These are phyloP conservation scores for Westerdykella aurantiaca DNA, from an alignment of 2,329 filamentous ascomycete species.

Conservation along the genomic window DNA sequence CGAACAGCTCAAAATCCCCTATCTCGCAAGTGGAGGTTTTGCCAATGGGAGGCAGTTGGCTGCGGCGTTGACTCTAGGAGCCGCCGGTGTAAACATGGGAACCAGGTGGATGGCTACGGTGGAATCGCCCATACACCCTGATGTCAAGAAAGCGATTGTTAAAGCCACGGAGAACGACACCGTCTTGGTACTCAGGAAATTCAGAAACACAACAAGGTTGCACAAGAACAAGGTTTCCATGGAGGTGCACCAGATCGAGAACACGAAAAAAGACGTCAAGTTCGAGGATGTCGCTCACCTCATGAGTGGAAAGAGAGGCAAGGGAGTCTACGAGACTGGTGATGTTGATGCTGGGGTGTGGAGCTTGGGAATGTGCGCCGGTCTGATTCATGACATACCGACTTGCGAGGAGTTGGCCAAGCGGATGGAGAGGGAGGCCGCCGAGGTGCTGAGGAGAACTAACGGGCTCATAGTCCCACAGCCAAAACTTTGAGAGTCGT, in stretches of 20 bases:
- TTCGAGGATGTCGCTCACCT: slow-evolving; percentile 25
- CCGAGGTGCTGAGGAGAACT: slow-evolving; percentile 4
- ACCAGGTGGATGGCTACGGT: slow-evolving; percentile 25
- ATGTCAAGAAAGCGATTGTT: slow-evolving; percentile 24
- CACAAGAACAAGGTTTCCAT: slow-evolving; percentile 23
- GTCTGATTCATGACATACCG: slow-evolving; percentile 57
- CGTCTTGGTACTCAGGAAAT: slow-evolving; percentile 22
- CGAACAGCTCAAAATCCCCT: slow-evolving; percentile 24
- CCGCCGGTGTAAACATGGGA: slow-evolving; percentile 24
- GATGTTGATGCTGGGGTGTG: slow-evolving; percentile 27
- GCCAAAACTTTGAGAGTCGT: slow-evolving; percentile 9
- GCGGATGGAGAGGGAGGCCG: slow-evolving; percentile 9
- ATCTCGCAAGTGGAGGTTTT: slow-evolving; percentile 23
- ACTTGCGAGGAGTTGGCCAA: slow-evolving; percentile 19
- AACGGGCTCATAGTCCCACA: slow-evolving; percentile 13
- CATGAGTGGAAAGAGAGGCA: slow-evolving; percentile 24
- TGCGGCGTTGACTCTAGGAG: slow-evolving; percentile 22
- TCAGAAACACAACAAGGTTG: slow-evolving; percentile 20
- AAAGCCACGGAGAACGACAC: slow-evolving; percentile 20
- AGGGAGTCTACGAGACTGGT: slow-evolving; percentile 21
- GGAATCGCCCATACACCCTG: slow-evolving; percentile 21
- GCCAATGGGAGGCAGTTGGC: slow-evolving; percentile 22
- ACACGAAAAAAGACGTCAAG: slow-evolving; percentile 19
- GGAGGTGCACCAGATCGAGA: slow-evolving; percentile 23
- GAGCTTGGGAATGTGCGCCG: slow-evolving; percentile 30